These are phyloP conservation scores for Hanseniaspora mollemarum DNA, from an alignment of 805 yeast species.

Conservation along the genomic window DNA sequence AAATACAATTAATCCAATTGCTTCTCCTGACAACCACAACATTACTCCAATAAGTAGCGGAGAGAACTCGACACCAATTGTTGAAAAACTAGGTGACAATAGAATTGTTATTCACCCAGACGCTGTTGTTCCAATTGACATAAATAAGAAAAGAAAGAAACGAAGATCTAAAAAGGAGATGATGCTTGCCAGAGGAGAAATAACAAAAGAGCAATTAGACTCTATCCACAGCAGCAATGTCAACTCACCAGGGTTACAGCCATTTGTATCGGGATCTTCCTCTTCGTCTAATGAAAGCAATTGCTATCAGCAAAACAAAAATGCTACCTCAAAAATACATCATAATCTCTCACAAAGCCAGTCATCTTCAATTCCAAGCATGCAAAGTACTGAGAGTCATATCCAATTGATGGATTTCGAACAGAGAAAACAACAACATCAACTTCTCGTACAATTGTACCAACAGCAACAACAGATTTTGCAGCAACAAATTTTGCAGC, in stretches of 20 bases:
- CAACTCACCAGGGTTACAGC: neutral
- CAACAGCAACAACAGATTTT: constrained; percentile 7
- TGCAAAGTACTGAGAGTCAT: neutral
- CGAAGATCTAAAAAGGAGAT: constrained; percentile 15
- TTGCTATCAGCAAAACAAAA: neutral
- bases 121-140: constrained; percentile 13
- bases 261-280: neutral
- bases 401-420: neutral
- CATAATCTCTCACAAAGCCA: neutral
- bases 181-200: constrained; percentile 9
- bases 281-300: neutral
- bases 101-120: constrained; percentile 26
- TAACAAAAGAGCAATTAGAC: neutral
- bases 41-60: neutral
- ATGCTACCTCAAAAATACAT: neutral
- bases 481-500: neutral
- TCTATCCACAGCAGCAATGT: neutral
- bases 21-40: neutral
- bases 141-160: constrained; percentile 14
- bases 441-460: constrained; percentile 4
- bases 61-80: constrained; percentile 18
- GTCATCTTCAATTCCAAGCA: neutral
- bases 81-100: constrained; percentile 25
- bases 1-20: neutral
- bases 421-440: neutral